Evolutionary conservation across 805 yeast species (phyloP).

Genomic region (Cyberlindnera japonica): DNA sequence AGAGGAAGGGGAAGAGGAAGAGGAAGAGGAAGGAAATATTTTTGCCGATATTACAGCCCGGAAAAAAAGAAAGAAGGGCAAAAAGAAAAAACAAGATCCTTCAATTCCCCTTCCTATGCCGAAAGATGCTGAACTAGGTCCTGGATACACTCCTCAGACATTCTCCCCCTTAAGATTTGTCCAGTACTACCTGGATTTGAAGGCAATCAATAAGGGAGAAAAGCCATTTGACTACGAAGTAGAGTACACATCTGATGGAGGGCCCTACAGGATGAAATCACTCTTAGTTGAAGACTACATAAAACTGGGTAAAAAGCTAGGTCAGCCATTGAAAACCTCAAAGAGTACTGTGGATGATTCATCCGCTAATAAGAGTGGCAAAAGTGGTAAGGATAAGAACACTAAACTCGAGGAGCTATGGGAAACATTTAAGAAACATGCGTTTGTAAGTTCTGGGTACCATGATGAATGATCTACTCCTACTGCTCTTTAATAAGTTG

Average conservation of each 20-base stretch:
- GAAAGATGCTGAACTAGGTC: conserved; percentile 52
- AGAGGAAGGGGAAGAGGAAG: conserved; percentile 22
- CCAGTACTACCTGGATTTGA: conserved; percentile 70
- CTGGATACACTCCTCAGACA: conserved; percentile 67
- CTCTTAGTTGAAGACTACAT: conserved; percentile 64
- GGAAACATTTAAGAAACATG: conserved; percentile 52
- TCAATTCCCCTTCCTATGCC: conserved; percentile 66
- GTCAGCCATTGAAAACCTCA: conserved; percentile 33
- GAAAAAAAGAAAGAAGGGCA: conserved; percentile 21
- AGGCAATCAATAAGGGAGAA: conserved; percentile 38
- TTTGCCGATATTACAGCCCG: neutral
- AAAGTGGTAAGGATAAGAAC: conserved; percentile 5
- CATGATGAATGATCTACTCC: no score
- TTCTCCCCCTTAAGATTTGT: conserved; percentile 71
- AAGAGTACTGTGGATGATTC: conserved; percentile 1
- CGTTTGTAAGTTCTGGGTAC: conserved; percentile 44
- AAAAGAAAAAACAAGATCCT: conserved; percentile 43
- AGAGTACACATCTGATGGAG: conserved; percentile 68
- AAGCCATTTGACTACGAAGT: conserved; percentile 53
- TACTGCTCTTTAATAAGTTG: no score
- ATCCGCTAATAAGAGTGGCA: conserved; percentile 13
- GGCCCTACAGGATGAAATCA: conserved; percentile 48
- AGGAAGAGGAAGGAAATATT: conserved; percentile 2
- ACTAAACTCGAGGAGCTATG: conserved; percentile 43
- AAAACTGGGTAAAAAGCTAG: conserved; percentile 49